These are phyloP conservation scores for Cadophora luteo-olivacea DNA, from an alignment of 2,329 filamentous ascomycete genomes.

Conservation along the genomic window DNA sequence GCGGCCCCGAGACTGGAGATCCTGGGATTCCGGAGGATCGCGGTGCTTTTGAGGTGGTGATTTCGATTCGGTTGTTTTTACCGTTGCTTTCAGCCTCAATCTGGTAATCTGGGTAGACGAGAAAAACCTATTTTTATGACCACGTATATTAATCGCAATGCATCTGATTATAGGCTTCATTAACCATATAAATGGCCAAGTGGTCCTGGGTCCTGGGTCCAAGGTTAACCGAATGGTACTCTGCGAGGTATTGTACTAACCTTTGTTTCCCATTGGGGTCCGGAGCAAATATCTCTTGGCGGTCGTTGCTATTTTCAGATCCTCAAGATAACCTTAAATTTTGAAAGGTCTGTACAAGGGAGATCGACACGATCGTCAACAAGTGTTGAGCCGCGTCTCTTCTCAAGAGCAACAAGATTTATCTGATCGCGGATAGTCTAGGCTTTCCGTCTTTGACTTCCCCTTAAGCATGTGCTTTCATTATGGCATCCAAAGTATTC, in stretches of 20 bases:
- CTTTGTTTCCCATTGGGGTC: constrained; percentile 8
- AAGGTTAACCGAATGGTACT: not conserved
- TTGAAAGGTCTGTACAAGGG: not conserved
- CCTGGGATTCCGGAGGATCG: not conserved
- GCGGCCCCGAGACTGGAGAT: not conserved
- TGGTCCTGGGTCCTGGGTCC: constrained; percentile 10
- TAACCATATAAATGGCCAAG: constrained; percentile 26
- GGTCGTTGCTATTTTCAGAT: constrained; percentile 21
- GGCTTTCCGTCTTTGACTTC: not conserved
- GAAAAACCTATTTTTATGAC: constrained; percentile 29
- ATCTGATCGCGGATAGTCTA: not conserved
- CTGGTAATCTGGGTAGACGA: constrained; percentile 28
- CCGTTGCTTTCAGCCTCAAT: constrained; percentile 32
- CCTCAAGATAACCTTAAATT: constrained; percentile 28
- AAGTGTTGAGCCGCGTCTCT: constrained; percentile 2
- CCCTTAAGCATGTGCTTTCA: not conserved
- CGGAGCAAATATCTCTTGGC: constrained; percentile 18
- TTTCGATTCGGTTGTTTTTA: not conserved
- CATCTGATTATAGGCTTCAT: constrained; percentile 18
- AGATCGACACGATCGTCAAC: not conserved
- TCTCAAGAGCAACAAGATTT: not conserved
- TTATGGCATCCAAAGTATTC: not conserved
- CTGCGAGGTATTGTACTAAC: not conserved
- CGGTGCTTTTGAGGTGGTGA: not conserved
- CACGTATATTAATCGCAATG: constrained; percentile 27